These are phyloP conservation scores for Rhodotorula sp. DNA, from an alignment of 1,284 basidiomycete genomes.

Conservation along the genomic window DNA sequence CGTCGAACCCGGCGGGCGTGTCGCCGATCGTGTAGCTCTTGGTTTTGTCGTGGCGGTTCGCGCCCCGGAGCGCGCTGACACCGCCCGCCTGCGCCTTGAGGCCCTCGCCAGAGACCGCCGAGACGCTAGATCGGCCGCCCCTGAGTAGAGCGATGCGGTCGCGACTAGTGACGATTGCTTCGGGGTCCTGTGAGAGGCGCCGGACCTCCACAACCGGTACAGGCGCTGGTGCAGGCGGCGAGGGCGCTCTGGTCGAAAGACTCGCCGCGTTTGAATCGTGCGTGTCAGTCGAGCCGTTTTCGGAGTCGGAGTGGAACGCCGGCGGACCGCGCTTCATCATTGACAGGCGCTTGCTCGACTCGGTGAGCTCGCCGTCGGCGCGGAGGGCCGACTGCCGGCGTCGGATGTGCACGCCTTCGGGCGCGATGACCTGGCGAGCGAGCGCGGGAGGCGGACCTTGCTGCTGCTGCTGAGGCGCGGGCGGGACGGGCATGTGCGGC, in stretches of 20 bases:
- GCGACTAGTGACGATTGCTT: neutral
- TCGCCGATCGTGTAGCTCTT: conserved; percentile 9
- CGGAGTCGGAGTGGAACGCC: neutral
- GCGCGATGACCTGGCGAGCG: neutral
- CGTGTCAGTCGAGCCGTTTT: conserved; percentile 3
- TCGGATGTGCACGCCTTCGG: neutral
- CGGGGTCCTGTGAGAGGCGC: neutral
- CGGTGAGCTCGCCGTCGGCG: neutral
- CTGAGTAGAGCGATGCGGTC: conserved; percentile 12
- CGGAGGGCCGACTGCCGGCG: neutral
- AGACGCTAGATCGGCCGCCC: conserved; percentile 7
- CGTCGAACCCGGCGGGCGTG: conserved; percentile 1
- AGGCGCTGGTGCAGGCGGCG: neutral
- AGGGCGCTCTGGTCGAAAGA: too few species aligned
- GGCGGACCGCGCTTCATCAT: conserved; percentile 13
- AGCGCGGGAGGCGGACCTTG: neutral
- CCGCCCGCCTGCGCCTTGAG: neutral
- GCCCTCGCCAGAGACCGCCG: neutral
- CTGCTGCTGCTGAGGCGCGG: conserved; percentile 5
- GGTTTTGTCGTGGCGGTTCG: conserved; percentile 9
- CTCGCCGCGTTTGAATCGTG: neutral
- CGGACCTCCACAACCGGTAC: neutral
- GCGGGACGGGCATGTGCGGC: neutral
- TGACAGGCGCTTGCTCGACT: conserved; percentile 10
- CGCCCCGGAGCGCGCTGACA: neutral